Conservation (phyloP, 805 yeast genomes). For the Suhomyces sp. region DNA sequence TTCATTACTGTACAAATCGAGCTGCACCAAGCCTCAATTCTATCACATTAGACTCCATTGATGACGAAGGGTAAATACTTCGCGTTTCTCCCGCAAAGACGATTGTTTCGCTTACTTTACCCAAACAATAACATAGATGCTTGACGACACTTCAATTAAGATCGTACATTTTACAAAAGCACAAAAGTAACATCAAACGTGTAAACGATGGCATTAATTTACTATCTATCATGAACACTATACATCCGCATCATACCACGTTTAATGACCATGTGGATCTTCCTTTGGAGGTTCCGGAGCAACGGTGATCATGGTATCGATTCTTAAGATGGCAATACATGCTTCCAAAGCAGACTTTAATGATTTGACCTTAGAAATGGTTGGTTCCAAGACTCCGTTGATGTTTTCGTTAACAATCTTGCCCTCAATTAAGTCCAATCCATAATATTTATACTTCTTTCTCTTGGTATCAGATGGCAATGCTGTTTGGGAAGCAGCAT, state of each 20-base stretch:
- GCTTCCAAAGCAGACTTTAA: slow-evolving; percentile 97
- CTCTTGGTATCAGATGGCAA: slow-evolving; percentile 80
- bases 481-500: slow-evolving; percentile 90
- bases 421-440: slow-evolving; percentile 88
- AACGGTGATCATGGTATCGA: slow-evolving; percentile 96
- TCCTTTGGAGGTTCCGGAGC: slow-evolving; percentile 93
- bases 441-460: slow-evolving; percentile 84
- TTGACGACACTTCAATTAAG: too few species aligned
- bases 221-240: slow-evolving; percentile 2
- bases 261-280: slow-evolving; percentile 82
- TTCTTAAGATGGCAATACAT: slow-evolving; percentile 93
- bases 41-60: too few species aligned
- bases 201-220: too few species aligned
- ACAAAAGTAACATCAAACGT: too few species aligned
- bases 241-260: slow-evolving; percentile 2
- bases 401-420: slow-evolving; percentile 82
- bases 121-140: too few species aligned
- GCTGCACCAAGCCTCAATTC: too few species aligned
- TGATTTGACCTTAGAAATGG: slow-evolving; percentile 87
- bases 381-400: slow-evolving; percentile 93
- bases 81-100: too few species aligned
- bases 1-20: too few species aligned
- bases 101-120: too few species aligned
- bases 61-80: too few species aligned
- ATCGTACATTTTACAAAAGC: too few species aligned